Conservation (phyloP, 371 early-diverging fungal species). For the Mortierella sp. region DNA sequence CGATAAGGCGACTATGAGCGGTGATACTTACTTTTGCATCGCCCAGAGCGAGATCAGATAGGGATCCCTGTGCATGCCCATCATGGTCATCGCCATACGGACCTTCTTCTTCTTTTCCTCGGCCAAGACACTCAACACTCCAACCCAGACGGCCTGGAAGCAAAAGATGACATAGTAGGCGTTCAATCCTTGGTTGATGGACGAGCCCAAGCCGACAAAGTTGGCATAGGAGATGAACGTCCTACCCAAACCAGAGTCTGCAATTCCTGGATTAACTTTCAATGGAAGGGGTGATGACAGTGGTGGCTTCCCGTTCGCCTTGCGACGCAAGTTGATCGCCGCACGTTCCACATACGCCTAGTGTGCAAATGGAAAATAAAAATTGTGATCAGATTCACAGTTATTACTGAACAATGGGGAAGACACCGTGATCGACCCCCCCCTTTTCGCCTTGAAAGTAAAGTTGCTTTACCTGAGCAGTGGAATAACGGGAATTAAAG, state of each 20-base stretch:
- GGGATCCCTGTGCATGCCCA: slow-evolving; percentile 54
- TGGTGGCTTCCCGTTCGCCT: slow-evolving; percentile 42
- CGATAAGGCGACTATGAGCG: background rate
- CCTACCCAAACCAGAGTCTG: slow-evolving; percentile 31
- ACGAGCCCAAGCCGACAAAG: slow-evolving; percentile 41
- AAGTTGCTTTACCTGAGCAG: slow-evolving; percentile 39
- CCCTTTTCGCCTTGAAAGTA: too few relatives aligned
- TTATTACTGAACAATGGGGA: too few relatives aligned
- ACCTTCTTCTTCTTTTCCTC: slow-evolving; percentile 52
- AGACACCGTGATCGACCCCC: too few relatives aligned
- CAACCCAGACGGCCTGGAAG: slow-evolving; percentile 56
- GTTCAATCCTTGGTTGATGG: slow-evolving; percentile 42
- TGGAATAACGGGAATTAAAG: slow-evolving; percentile 47
- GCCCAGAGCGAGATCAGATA: slow-evolving; percentile 52
- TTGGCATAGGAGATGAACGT: slow-evolving; percentile 51
- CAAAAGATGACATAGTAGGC: slow-evolving; percentile 59
- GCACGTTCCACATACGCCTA: slow-evolving; percentile 61
- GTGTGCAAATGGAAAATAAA: background rate
- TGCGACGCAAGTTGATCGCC: slow-evolving; percentile 58
- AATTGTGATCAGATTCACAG: background rate
- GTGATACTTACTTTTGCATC: slow-evolving; percentile 52
- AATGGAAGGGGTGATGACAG: slow-evolving; percentile 58
- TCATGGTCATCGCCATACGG: slow-evolving; percentile 54
- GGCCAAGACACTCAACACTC: slow-evolving; percentile 44
- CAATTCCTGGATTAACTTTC: slow-evolving; percentile 25